A percentile compares a stretch with the other conserved stretches of the same genome.
Evolutionary conservation across 371 early-diverging fungal genomes (phyloP).

Genomic region (Rhizopus sp.): DNA sequence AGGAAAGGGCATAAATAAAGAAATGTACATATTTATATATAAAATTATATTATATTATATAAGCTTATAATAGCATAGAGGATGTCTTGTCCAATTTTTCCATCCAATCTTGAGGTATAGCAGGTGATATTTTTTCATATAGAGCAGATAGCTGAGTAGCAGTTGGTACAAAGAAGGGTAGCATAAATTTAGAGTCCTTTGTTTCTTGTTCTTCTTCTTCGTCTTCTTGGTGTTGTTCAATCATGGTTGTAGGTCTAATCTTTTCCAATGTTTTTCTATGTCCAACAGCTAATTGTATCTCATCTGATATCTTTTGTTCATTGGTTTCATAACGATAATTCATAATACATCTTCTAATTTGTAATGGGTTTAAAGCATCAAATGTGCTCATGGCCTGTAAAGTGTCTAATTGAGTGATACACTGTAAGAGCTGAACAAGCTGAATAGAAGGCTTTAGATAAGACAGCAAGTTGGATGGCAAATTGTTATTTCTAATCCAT

Average conservation of each 20-base stretch:
- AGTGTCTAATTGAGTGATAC: conserved; percentile 68
- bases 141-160: conserved; percentile 31
- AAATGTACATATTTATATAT: conserved; percentile 4
- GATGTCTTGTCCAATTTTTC: conserved; percentile 44
- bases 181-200: conserved; percentile 49
- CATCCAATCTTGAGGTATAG: conserved; percentile 56
- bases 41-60: not conserved
- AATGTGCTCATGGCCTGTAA: conserved; percentile 64
- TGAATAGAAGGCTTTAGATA: conserved; percentile 72
- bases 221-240: conserved; percentile 2
- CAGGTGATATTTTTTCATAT: conserved; percentile 40
- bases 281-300: conserved; percentile 68
- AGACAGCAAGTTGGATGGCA: conserved; percentile 47
- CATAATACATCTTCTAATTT: conserved; percentile 71
- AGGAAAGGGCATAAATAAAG: conserved; percentile 5
- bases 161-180: conserved; percentile 56
- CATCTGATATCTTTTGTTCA: conserved; percentile 68
- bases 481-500: conserved; percentile 71
- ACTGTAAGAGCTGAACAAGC: conserved; percentile 79
- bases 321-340: conserved; percentile 86
- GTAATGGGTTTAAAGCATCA: conserved; percentile 65
- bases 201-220: conserved; percentile 32
- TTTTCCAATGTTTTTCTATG: conserved; percentile 47
- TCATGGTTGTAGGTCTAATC: conserved; percentile 20
- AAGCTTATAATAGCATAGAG: not conserved